phyloP scores from a whole-genome alignment of 495 filamentous ascomycete genomes.

The Margaritispora aquatica region DNA sequence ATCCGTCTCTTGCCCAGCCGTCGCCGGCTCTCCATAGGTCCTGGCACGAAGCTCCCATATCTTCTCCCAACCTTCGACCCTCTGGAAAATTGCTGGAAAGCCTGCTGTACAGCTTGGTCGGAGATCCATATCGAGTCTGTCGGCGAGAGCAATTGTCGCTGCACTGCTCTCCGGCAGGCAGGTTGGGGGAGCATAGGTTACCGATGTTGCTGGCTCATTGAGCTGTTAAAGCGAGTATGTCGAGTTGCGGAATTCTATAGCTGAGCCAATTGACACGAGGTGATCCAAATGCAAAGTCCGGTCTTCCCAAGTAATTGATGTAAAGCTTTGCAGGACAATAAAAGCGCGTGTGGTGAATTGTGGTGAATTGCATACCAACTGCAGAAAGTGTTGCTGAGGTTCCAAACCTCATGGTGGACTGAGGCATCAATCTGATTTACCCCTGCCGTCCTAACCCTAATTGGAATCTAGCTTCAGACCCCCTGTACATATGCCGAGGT shows the following conservation, averaged over 20 bases:
- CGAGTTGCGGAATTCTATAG: neutral
- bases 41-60: slow-evolving; percentile 29
- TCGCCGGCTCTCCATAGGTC: slow-evolving; percentile 46
- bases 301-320: neutral
- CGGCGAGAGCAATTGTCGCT: slow-evolving; percentile 27
- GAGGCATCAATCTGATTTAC: neutral
- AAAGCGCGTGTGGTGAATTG: no score
- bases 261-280: neutral
- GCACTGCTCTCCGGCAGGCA: slow-evolving; percentile 36
- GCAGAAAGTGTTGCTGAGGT: neutral
- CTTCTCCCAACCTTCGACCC: slow-evolving; percentile 24
- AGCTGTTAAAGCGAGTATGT: neutral
- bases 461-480: neutral
- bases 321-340: neutral
- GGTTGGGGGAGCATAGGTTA: slow-evolving; percentile 29
- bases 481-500: neutral
- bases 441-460: neutral
- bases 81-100: slow-evolving; percentile 35
- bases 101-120: slow-evolving; percentile 31
- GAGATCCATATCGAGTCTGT: slow-evolving; percentile 38
- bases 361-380: no score
- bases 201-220: slow-evolving; percentile 1
- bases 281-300: neutral
- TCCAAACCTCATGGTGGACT: neutral
- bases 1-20: slow-evolving; percentile 46